phyloP scores from a whole-genome alignment of 257 asterid genomes.

The Misopates orontium region DNA sequence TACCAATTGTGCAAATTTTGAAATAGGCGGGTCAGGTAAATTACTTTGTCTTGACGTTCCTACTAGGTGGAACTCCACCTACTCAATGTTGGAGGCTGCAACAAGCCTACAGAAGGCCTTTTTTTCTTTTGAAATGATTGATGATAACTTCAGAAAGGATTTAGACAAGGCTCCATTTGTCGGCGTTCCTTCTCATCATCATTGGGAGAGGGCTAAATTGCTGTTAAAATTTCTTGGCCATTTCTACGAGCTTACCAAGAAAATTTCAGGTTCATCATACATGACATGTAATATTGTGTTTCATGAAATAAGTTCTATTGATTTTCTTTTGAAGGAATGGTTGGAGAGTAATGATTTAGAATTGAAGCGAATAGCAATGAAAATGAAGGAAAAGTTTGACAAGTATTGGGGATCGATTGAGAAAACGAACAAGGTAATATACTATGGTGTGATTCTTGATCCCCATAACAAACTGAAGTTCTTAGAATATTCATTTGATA shows the following conservation, averaged over 20 bases:
- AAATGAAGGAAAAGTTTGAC: conserved; percentile 5
- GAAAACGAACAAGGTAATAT: conserved; percentile 3
- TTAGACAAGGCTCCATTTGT: background rate
- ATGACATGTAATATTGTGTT: background rate
- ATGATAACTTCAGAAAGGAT: background rate
- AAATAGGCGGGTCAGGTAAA: background rate
- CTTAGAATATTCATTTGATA: background rate
- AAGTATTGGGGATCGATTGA: conserved; percentile 20
- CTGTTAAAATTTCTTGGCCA: background rate
- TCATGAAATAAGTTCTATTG: background rate
- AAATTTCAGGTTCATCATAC: background rate
- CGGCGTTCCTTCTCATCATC: background rate
- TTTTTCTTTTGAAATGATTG: background rate
- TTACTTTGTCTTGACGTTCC: conserved; percentile 4
- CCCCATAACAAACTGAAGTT: background rate
- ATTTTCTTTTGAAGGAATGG: background rate
- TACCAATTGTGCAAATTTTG: background rate
- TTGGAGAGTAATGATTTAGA: background rate
- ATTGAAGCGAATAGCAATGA: background rate
- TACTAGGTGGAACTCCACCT: no score
- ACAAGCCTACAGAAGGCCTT: background rate
- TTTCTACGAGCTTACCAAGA: conserved; percentile 5
- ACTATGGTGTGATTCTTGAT: conserved; percentile 5
- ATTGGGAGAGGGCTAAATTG: background rate
- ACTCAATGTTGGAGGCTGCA: conserved; percentile 17